A percentile compares a stretch with the other conserved stretches of the same genome.
Conservation (phyloP, 2,329 filamentous ascomycete genomes). For the Cladosporium sp. region DNA sequence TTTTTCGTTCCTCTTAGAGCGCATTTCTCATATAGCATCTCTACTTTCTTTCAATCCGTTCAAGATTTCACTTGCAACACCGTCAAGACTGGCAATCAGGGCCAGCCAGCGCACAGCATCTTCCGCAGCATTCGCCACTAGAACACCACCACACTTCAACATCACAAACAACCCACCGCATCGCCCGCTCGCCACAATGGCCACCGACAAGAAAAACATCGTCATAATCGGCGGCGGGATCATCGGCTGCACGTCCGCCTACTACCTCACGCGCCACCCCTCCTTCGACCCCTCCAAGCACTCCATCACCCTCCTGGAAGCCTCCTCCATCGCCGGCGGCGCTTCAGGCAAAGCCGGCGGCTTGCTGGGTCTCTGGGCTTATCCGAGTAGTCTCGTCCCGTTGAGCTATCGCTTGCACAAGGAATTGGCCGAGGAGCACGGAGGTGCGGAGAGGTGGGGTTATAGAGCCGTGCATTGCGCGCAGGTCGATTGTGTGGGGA, state of each 20-base stretch:
- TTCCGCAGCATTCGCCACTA: too few species aligned
- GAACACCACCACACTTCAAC: too few species aligned
- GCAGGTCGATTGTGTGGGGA: slow-evolving; percentile 52
- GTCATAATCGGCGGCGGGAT: slow-evolving; percentile 70
- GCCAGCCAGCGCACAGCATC: too few species aligned
- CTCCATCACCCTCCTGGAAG: slow-evolving; percentile 82
- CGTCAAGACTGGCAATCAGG: too few species aligned
- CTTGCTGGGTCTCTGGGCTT: slow-evolving; percentile 86
- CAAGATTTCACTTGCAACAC: too few species aligned
- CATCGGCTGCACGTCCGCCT: slow-evolving; percentile 87
- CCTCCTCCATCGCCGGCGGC: slow-evolving; percentile 77
- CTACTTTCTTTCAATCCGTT: too few species aligned
- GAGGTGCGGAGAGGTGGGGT: slow-evolving; percentile 76
- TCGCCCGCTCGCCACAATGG: slow-evolving; percentile 23
- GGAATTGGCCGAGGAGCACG: slow-evolving; percentile 79
- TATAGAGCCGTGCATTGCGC: slow-evolving; percentile 79
- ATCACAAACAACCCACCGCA: too few species aligned
- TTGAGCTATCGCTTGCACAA: slow-evolving; percentile 80
- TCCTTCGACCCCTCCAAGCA: slow-evolving; percentile 71
- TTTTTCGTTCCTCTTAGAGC: too few species aligned
- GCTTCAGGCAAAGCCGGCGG: slow-evolving; percentile 95
- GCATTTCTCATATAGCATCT: too few species aligned
- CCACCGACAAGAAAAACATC: slow-evolving; percentile 29
- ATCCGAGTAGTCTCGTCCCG: slow-evolving; percentile 77
- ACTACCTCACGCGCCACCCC: slow-evolving; percentile 83